phyloP scores from a whole-genome alignment of 345 rosid genomes.

The Jatropha curcas region DNA sequence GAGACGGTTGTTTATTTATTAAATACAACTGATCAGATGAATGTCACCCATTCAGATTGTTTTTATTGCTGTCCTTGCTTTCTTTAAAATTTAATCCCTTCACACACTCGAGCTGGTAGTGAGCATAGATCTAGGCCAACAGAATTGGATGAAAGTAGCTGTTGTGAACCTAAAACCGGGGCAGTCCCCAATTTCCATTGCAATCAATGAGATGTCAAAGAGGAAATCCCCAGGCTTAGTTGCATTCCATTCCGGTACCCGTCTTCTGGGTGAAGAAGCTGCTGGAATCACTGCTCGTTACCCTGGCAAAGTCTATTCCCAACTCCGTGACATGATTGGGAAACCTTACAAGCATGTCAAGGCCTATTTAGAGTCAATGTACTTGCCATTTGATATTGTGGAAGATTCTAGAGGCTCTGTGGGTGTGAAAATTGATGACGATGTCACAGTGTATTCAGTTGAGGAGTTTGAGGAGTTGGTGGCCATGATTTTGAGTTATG shows the following conservation, averaged over 20 bases:
- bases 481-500: constrained; percentile 81
- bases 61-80: constrained; percentile 15
- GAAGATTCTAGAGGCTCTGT: constrained; percentile 82
- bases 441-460: constrained; percentile 45
- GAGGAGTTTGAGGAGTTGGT: constrained; percentile 94
- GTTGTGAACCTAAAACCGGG: constrained; percentile 87
- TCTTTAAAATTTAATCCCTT: constrained; percentile 11
- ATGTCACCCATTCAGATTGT: constrained; percentile 13
- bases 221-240: constrained; percentile 89
- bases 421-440: constrained; percentile 57
- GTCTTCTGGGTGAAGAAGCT: constrained; percentile 91
- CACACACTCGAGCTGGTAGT: constrained; percentile 82
- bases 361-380: constrained; percentile 53
- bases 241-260: constrained; percentile 69
- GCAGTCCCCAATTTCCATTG: constrained; percentile 86
- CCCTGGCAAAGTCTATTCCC: constrained; percentile 79
- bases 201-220: constrained; percentile 99
- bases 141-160: constrained; percentile 87
- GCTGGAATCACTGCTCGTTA: constrained; percentile 87
- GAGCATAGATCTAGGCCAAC: constrained; percentile 97
- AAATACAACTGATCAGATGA: not conserved
- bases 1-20: not conserved
- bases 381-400: constrained; percentile 65
- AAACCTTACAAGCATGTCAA: constrained; percentile 73
- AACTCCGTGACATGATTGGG: constrained; percentile 77